Base-by-base conservation (phyloP, 2,329 filamentous ascomycete genomes). In the Claviceps maximensis region DNA sequence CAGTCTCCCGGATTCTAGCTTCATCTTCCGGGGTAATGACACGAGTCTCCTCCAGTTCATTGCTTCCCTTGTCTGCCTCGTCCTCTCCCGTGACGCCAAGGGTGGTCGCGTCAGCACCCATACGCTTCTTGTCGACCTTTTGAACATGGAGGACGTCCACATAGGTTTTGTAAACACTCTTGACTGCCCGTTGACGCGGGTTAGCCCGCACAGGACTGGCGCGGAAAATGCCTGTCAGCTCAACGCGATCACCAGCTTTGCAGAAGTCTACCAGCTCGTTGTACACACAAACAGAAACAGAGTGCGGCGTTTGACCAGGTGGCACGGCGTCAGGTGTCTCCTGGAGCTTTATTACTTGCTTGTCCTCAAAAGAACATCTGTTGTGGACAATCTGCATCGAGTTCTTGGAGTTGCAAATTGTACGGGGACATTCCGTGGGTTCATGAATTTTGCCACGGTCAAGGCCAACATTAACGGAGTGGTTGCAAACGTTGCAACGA, bases 301-400 rank as follows among this genome's bases (percentile, higher is more conserved):
- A 95, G 69, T 98, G 93, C 15, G 93, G 93, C 21, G 93, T 98
- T 70, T 98, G 93, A 19, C 93, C 93, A 59, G 95, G 86, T 49
- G 93, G 93, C 19, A 98, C 86, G 40, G 83, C 88, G 67, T 98
- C 93, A 0, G 93, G 93, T 0, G 93, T 98, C 69, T 98, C 93
- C 69, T 98, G 93, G 42, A 98, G 76, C 69, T 98, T 98, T 71
- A 98, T 95, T 55, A 98, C 89, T 67, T 98, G 93, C 74, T 98
- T 98, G 67, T 98, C 93, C 53, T 90, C 86, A 63, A 98, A 98
- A 9, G 81, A 80, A 60, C 89, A 97, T 56, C 93, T 84, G 69
- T 98, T 98, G 74, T 98, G 93, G 21, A 97, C 79, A 60, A 98
- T 94, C 65, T 96, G 88, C 91, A 98, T 97, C 1, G 91, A 95